Evolutionary conservation across 2,329 filamentous ascomycete species (phyloP), one percentile per base, ranked within the genome.

Genomic region (Diplodia sapinea): DNA sequence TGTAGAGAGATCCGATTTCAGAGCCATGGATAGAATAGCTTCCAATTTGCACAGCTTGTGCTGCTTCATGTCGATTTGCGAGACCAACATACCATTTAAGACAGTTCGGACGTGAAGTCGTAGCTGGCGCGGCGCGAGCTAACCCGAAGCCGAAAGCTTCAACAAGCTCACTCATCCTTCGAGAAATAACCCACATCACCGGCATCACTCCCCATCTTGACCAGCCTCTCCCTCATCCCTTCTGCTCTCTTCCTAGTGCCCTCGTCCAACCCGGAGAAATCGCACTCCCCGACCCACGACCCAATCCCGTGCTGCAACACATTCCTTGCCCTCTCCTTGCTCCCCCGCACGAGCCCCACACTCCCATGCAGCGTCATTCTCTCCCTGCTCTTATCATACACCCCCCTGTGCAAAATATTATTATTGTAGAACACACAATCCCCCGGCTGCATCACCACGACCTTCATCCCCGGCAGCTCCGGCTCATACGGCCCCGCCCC

Each of bases 351-450:
- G 71, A 89, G 85, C 1, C 90, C 90, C 56, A 91, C 89, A 66
- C 87, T 90, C 7, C 90, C 90, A 77, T 93, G 90, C 73, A 93
- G 78, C 69, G 90, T 92, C 83, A 90, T 85, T 29, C 91, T 81
- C 79, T 92, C 88, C 71, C n/a, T 47, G 81, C 85, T 1, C 49
- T 73, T 13, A 79, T 84, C 81, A 76, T 93, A 93, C 33, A 87
- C 86, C 1, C 90, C 91, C 4, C 90, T 82, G 74, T 93, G 91
- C 70, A 96, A 77, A 70, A 96, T 96, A 77, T 96, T 96, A 75
- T 94, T 96, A 78, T 96, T 89, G 76, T 96, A 96, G 74, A 96
- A 96, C 51, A 91, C 91, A 17, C 91, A 87, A 78, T 96, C 93
- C 0, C 93, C 93, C 0, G 92, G 85, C 70, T 86, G 81, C 69